phyloP scores from a whole-genome alignment of 208 protist genomes.

The Naegleria fowleri region DNA sequence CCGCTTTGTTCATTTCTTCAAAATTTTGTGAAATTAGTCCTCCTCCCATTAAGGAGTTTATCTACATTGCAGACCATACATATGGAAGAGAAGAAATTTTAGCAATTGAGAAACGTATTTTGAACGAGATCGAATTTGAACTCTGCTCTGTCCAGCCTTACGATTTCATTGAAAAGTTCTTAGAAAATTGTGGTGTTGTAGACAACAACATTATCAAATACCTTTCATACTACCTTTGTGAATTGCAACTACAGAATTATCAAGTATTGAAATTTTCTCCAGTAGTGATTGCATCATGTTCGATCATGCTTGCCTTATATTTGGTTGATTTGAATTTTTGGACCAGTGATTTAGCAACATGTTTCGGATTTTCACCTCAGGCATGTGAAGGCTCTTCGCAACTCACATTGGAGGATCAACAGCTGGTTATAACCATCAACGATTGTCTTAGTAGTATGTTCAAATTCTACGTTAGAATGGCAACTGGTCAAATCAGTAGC shows the following conservation, averaged over 20 bases:
- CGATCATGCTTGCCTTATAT: background rate
- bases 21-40: constrained; percentile 78
- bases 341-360: background rate
- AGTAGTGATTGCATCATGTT: background rate
- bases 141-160: constrained; percentile 26
- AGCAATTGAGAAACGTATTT: constrained; percentile 34
- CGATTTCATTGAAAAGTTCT: constrained; percentile 39
- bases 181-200: background rate
- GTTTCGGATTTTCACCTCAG: background rate
- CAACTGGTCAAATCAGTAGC: background rate
- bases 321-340: background rate
- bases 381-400: background rate
- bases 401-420: background rate
- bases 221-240: background rate
- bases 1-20: constrained; percentile 68
- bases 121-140: constrained; percentile 38
- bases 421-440: background rate
- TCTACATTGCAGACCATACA: constrained; percentile 79
- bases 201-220: background rate
- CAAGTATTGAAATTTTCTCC: background rate
- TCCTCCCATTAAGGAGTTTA: constrained; percentile 76
- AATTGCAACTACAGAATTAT: background rate
- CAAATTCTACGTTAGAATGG: background rate
- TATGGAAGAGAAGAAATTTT: constrained; percentile 68
- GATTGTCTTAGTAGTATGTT: background rate